Conservation (phyloP, 73 alveolate genomes). For the Tetrahymena malaccensis region DNA sequence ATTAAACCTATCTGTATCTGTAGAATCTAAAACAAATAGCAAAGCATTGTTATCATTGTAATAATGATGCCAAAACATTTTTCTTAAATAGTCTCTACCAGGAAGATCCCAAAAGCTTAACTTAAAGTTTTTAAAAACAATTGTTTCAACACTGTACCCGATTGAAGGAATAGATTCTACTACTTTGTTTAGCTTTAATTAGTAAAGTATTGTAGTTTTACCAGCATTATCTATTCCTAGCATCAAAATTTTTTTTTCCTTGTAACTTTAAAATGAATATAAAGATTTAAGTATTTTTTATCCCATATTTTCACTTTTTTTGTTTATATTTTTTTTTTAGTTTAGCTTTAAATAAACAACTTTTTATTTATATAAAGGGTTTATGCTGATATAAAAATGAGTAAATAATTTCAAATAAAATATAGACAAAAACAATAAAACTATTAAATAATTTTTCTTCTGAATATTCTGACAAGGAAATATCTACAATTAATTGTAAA, state of each 20-base stretch:
- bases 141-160: constrained; percentile 39
- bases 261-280: background rate
- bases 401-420: too few species aligned
- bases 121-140: background rate
- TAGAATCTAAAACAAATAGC: background rate
- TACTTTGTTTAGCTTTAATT: background rate
- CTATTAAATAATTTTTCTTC: too few species aligned
- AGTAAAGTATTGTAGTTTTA: constrained; percentile 51
- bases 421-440: too few species aligned
- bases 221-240: constrained; percentile 74
- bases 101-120: background rate
- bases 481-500: too few species aligned
- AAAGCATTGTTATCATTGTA: background rate
- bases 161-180: constrained; percentile 21
- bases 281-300: background rate
- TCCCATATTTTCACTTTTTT: background rate
- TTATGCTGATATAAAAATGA: too few species aligned
- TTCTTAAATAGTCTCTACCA: background rate
- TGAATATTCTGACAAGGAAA: too few species aligned
- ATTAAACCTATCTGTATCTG: background rate
- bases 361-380: too few species aligned
- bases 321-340: too few species aligned
- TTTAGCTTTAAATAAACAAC: too few species aligned
- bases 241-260: constrained; percentile 54
- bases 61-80: background rate